These are phyloP conservation scores for Boletus vermiculosoides DNA, from an alignment of 768 basidiomycete genomes.

Conservation along the genomic window DNA sequence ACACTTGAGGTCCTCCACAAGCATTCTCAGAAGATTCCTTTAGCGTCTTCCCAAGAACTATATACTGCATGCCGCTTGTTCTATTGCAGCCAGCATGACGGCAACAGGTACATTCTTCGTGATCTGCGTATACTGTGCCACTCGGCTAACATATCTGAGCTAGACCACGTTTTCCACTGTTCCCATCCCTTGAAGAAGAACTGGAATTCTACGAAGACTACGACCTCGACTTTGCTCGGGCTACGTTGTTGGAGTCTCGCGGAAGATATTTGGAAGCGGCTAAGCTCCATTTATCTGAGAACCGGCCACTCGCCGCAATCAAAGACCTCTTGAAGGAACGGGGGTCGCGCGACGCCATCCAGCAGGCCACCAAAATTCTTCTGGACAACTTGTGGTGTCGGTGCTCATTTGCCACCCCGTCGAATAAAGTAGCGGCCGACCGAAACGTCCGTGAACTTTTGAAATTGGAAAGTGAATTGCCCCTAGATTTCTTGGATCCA, in stretches of 20 bases:
- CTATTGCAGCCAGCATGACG: conserved; percentile 38
- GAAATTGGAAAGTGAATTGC: conserved; percentile 17
- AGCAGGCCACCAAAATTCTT: conserved; percentile 39
- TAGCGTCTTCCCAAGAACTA: conserved; percentile 36
- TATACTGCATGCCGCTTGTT: conserved; percentile 44
- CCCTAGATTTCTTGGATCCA: conserved; percentile 7
- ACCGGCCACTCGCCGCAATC: conserved; percentile 47
- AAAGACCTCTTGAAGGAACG: conserved; percentile 40
- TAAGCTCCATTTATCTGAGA: conserved; percentile 48
- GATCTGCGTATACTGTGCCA: neutral
- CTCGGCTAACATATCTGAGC: conserved; percentile 1
- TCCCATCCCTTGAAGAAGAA: conserved; percentile 49
- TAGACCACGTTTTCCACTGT: conserved; percentile 51
- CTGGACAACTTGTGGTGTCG: conserved; percentile 46
- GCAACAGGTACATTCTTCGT: conserved; percentile 18
- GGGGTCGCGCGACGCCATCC: conserved; percentile 25
- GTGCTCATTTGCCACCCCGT: conserved; percentile 40
- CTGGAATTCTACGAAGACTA: too few relatives aligned
- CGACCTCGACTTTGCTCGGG: conserved; percentile 51
- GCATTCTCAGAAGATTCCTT: too few relatives aligned
- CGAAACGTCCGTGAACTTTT: conserved; percentile 22
- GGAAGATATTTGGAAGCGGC: conserved; percentile 50
- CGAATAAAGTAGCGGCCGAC: conserved; percentile 1
- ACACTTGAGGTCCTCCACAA: too few relatives aligned
- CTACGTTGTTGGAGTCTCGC: conserved; percentile 42